phyloP scores from a whole-genome alignment of 2,329 filamentous ascomycete genomes.

The Monilinia polystroma region DNA sequence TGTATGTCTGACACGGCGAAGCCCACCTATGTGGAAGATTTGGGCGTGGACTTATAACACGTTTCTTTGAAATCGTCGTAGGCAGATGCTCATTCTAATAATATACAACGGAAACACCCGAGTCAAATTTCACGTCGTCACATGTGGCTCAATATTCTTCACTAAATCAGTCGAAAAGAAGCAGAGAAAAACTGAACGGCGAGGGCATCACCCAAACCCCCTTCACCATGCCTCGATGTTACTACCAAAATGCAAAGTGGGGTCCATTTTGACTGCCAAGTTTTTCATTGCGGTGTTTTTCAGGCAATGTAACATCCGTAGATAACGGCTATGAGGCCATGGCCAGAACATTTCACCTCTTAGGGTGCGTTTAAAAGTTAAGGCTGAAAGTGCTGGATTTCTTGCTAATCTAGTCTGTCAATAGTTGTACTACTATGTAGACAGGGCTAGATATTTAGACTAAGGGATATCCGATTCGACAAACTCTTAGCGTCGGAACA shows the following conservation, averaged over 20 bases:
- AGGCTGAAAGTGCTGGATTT: slow-evolving; percentile 19
- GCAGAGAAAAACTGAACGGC: neutral
- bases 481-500: slow-evolving; percentile 6
- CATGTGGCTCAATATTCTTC: slow-evolving; percentile 1
- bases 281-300: neutral
- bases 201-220: slow-evolving; percentile 3
- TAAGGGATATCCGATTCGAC: slow-evolving; percentile 13
- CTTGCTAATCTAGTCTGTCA: slow-evolving; percentile 9
- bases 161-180: neutral
- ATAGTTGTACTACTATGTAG: slow-evolving; percentile 18
- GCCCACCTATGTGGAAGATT: neutral
- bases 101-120: neutral
- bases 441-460: slow-evolving; percentile 17
- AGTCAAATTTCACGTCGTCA: neutral
- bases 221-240: slow-evolving; percentile 12
- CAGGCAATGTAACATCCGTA: slow-evolving; percentile 14
- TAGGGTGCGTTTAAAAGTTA: neutral
- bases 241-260: slow-evolving; percentile 5
- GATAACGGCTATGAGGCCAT: slow-evolving; percentile 2
- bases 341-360: neutral
- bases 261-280: slow-evolving; percentile 1
- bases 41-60: neutral
- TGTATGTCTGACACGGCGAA: neutral
- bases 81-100: neutral
- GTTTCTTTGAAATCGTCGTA: neutral